phyloP scores from a whole-genome alignment of 169 alveolate genomes.

The Babesia sp. region DNA sequence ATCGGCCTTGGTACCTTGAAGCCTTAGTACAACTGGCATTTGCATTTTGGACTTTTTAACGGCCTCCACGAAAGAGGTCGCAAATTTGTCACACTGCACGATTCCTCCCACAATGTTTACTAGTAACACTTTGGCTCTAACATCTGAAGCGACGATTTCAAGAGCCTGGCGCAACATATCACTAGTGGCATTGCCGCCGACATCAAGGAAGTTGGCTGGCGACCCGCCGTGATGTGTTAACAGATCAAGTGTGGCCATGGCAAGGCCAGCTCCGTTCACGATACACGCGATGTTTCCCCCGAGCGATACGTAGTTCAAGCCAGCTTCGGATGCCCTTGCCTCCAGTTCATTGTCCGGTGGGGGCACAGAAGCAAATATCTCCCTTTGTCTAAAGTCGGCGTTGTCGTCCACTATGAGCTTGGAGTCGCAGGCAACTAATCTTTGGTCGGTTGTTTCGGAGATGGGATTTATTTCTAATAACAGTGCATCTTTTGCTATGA shows the following conservation, averaged over 20 bases:
- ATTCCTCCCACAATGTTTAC: slow-evolving; percentile 97
- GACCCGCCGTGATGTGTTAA: slow-evolving; percentile 86
- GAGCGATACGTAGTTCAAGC: slow-evolving; percentile 90
- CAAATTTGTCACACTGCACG: slow-evolving; percentile 90
- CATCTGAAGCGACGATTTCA: slow-evolving; percentile 82
- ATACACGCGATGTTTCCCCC: slow-evolving; percentile 92
- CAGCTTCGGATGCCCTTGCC: slow-evolving; percentile 86
- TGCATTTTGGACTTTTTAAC: slow-evolving; percentile 73
- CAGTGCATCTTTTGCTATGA: slow-evolving; percentile 88
- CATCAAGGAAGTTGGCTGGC: slow-evolving; percentile 96
- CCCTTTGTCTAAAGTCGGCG: slow-evolving; percentile 92
- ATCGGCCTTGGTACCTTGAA: slow-evolving; percentile 92
- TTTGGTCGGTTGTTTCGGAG: slow-evolving; percentile 85
- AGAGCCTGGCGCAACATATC: slow-evolving; percentile 90
- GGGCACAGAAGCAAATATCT: slow-evolving; percentile 76
- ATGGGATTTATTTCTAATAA: slow-evolving; percentile 94
- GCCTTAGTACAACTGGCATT: slow-evolving; percentile 90
- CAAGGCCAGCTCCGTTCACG: slow-evolving; percentile 99
- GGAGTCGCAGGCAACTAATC: slow-evolving; percentile 90
- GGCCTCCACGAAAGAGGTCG: slow-evolving; percentile 88
- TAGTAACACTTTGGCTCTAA: slow-evolving; percentile 87
- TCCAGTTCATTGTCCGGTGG: slow-evolving; percentile 82
- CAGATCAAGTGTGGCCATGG: slow-evolving; percentile 96
- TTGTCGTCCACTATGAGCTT: slow-evolving; percentile 94
- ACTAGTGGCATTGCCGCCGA: slow-evolving; percentile 94